Evolutionary conservation across 495 filamentous ascomycete species (phyloP), one percentile per base, ranked within the genome.

Genomic region (Neurospora cerealis): DNA sequence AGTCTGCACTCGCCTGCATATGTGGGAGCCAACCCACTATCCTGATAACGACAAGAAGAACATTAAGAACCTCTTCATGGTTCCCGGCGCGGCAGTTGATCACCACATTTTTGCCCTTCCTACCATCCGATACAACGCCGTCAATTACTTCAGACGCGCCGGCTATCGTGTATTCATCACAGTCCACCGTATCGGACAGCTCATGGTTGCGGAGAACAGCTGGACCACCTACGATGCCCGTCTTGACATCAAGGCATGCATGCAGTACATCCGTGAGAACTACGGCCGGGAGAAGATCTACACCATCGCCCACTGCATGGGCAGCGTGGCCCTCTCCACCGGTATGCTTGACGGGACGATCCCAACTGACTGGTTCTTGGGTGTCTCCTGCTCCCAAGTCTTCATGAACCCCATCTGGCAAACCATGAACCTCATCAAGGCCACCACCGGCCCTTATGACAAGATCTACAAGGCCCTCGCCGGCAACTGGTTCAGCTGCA

Each of bases 301-400:
- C 79, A 87, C 87, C 11, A 83, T 92, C 71, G 85, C 86, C 17
- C 91, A 93, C 79, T 93, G 91, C 79, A 88, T 88, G 82, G 91
- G 91, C 69, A 86, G 87, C 21, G 87, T 92, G 1, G 86, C 90
- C 15, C 85, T 89, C 34, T 80, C 84, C 0, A 82, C 84, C 40
- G 91, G 89, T 44, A 81, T 93, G 0, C 85, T 93, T 3, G 89
- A 91, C 77, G 90, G 90, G 66, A 88, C 86, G 0, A 89, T 92
- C 74, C 85, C 87, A 5, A 70, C 84, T 0, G 76, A 78, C 34
- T 91, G 88, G 87, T 84, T 91, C 78, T 79, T 81, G 44, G 91
- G 91, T n/a, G 81, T 92, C 60, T 89, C 88, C 1, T 87, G 85
- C 74, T 88, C 85, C 42, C 87, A 90, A 40, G 90, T 92, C 2